Base-by-base conservation (phyloP, 2,329 filamentous ascomycete species). In the Aureobasidium sp. region DNA sequence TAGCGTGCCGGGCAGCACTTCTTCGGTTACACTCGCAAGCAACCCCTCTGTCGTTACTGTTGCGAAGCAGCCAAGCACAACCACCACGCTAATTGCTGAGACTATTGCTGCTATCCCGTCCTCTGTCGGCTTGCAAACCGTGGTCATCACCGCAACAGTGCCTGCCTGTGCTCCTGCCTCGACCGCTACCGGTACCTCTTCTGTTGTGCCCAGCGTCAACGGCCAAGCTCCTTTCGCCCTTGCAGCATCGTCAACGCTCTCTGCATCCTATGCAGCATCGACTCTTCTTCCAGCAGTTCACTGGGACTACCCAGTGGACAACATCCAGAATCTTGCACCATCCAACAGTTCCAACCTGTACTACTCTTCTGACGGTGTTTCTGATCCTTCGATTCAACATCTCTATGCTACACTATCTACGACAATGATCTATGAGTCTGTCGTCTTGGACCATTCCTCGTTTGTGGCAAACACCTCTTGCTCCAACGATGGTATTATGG, bases 251-350 rank as follows among this genome's bases (percentile, higher is more conserved):
- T 48, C 46, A 15, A 48, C 15, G 4, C 23, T 29, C 9, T n/a
- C 46, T n/a, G 46, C 13, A 15, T 27, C 26, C 1, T 59, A 59
- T 20, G 42, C 32, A 3, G 56, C 56, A 39, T 48, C 56, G 0
- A 61, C 58, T n/a, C 47, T 61, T 17, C 36, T 52, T 3, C 58
- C 58, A 3, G 58, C 48, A 23, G 58, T 61, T 15, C 58, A 61
- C 26, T 61, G 48, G 47, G 37, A 61, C 7, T 52, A 51, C 20
- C 47, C 46, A 17, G n/a, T 46, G 6, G 39, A 37, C 17, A 37
- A 61, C 20, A 34, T 61, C 2, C 27, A 32, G 3, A 61, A 61
- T 15, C 23, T 61, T 26, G 32, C 32, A 12, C 58, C 58, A 0
- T 46, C 46, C 1, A 53, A 53, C 47, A 34, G 27, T 51, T 46